Percentiles rank a stretch among this genome's conserved stretches.
Evolutionary conservation across 2,329 filamentous ascomycete species (phyloP).

Genomic region (Herpotrichia juniperi): DNA sequence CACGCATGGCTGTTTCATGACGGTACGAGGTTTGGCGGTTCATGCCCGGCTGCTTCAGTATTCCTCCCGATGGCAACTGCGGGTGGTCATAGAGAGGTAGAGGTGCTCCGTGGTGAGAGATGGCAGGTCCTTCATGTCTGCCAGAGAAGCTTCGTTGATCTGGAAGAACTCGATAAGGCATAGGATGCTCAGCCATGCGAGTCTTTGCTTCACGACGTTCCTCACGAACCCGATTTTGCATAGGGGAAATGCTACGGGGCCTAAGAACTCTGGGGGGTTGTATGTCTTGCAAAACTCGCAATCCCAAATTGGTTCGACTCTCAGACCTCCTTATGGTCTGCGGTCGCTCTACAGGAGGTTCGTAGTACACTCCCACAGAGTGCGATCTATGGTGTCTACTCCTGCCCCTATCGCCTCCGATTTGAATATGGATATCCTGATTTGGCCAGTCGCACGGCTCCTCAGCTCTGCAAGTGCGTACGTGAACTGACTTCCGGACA

Average conservation of each 20-base stretch:
- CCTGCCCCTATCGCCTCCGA: conserved; percentile 23
- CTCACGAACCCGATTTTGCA: conserved; percentile 4
- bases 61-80: conserved; percentile 20
- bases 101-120: neutral
- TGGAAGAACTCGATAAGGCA: conserved; percentile 26
- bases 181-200: conserved; percentile 32
- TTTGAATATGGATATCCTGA: conserved; percentile 18
- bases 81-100: conserved; percentile 21
- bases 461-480: conserved; percentile 26
- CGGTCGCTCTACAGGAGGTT: conserved; percentile 24
- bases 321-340: conserved; percentile 18
- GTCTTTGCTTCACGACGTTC: conserved; percentile 22
- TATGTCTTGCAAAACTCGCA: conserved; percentile 28
- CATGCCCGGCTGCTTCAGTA: conserved; percentile 27
- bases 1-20: conserved; percentile 15
- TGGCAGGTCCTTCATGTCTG: conserved; percentile 16
- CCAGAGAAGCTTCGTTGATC: conserved; percentile 20
- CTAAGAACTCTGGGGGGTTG: neutral
- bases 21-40: conserved; percentile 23
- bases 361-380: conserved; percentile 25
- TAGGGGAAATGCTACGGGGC: conserved; percentile 18
- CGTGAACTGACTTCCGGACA: conserved; percentile 22
- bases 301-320: conserved; percentile 29
- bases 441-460: conserved; percentile 34
- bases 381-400: conserved; percentile 23